Evolutionary conservation across 2,329 filamentous ascomycete genomes (phyloP).

Genomic region (Aureobasidium musti): DNA sequence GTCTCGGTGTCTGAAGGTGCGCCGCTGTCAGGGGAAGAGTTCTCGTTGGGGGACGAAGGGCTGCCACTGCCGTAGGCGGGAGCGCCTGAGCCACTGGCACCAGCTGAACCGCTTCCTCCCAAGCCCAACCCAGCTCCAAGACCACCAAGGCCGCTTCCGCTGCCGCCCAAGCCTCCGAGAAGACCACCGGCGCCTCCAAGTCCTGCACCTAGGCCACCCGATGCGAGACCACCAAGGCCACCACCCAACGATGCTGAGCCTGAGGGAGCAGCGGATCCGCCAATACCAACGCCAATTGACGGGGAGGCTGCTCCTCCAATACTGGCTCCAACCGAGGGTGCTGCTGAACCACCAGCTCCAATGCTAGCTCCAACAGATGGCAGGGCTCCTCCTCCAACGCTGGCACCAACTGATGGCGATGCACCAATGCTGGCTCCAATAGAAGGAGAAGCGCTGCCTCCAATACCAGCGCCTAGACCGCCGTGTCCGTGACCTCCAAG

Average conservation of each 20-base stretch:
- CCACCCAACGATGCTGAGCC: slow-evolving; percentile 4
- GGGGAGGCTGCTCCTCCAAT: slow-evolving; percentile 4
- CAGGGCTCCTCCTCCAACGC: neutral
- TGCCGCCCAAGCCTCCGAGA: neutral
- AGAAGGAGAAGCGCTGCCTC: neutral
- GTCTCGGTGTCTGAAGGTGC: neutral
- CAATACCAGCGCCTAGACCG: neutral
- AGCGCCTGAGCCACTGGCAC: neutral
- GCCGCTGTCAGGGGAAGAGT: neutral
- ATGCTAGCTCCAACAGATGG: neutral
- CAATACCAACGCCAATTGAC: neutral
- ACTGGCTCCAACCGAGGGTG: neutral
- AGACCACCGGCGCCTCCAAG: slow-evolving; percentile 4
- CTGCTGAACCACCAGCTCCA: neutral
- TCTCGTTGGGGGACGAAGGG: neutral
- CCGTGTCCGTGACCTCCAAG: neutral
- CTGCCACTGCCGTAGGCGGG: neutral
- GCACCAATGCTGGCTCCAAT: neutral
- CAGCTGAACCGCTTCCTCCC: slow-evolving; percentile 11
- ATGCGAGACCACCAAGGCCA: slow-evolving; percentile 12
- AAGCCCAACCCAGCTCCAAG: neutral
- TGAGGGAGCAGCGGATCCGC: neutral
- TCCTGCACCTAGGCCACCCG: neutral
- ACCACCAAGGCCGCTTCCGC: neutral
- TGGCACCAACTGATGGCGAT: neutral